Evolutionary conservation across 2,329 filamentous ascomycete species (phyloP).

Genomic region (Xylariaceae sp.): DNA sequence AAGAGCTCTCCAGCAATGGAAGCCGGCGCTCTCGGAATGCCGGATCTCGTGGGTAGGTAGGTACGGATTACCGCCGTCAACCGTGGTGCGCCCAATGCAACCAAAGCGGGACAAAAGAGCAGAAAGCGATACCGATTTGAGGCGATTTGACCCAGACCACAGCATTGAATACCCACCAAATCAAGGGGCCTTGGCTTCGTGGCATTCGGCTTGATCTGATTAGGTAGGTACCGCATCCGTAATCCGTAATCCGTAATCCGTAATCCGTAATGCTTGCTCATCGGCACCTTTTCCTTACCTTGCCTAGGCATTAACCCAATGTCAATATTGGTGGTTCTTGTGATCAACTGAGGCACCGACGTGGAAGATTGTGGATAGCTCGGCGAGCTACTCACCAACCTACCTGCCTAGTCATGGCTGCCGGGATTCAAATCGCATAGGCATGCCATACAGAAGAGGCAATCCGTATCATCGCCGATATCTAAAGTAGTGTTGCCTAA

Average conservation of each 20-base stretch:
- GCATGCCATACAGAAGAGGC: too few species aligned
- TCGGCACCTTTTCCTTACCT: not conserved
- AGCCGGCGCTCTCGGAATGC: conserved; percentile 1
- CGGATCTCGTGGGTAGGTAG: conserved; percentile 1
- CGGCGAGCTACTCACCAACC: not conserved
- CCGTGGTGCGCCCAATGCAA: not conserved
- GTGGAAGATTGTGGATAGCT: not conserved
- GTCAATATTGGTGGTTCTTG: too few species aligned
- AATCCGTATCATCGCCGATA: not conserved
- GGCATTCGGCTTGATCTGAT: conserved; percentile 1
- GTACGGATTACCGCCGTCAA: not conserved
- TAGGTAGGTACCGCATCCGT: not conserved
- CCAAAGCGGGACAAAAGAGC: not conserved
- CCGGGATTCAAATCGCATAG: not conserved
- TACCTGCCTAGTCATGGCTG: conserved; percentile 8
- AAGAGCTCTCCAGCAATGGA: not conserved
- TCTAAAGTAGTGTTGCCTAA: not conserved
- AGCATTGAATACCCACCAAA: not conserved
- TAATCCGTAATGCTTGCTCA: not conserved
- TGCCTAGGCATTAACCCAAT: not conserved
- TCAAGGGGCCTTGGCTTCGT: not conserved
- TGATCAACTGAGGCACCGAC: not conserved
- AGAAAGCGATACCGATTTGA: not conserved
- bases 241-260: too few species aligned
- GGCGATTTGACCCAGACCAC: not conserved